phyloP scores from a whole-genome alignment of 2,329 filamentous ascomycete genomes.

The Coniochaeta pulveracea region DNA sequence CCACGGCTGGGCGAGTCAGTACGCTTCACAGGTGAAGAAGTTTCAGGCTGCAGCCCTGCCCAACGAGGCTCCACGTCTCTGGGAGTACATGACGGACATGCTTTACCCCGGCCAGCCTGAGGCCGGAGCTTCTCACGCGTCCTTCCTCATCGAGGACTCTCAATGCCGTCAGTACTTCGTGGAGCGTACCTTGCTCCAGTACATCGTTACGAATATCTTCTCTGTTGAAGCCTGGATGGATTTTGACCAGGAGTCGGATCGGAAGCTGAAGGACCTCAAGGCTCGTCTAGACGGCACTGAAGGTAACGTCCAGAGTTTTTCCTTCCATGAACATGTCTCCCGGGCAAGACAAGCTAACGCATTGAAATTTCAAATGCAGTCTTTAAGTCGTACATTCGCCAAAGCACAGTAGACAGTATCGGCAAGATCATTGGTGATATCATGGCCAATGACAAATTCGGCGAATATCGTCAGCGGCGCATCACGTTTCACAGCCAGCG shows the following conservation, averaged over 20 bases:
- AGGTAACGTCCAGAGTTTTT: conserved; percentile 18
- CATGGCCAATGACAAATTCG: conserved; percentile 16
- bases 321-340: conserved; percentile 4
- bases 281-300: conserved; percentile 10
- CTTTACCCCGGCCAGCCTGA: conserved; percentile 16
- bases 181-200: conserved; percentile 24
- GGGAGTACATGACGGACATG: conserved; percentile 23
- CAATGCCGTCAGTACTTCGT: conserved; percentile 21
- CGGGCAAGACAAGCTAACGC: background rate
- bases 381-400: conserved; percentile 16
- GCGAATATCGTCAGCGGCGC: conserved; percentile 13
- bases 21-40: conserved; percentile 11
- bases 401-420: conserved; percentile 23
- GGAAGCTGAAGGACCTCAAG: conserved; percentile 13
- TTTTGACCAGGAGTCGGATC: conserved; percentile 14
- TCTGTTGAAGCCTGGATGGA: conserved; percentile 20
- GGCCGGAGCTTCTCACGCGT: conserved; percentile 17
- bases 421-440: conserved; percentile 21
- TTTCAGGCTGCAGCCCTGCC: conserved; percentile 9
- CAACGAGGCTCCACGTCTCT: conserved; percentile 15
- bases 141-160: conserved; percentile 19
- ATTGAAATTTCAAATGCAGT: conserved; percentile 2
- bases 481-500: conserved; percentile 12
- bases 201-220: conserved; percentile 22
- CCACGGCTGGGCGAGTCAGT: conserved; percentile 16